Evolutionary conservation across 192 early-diverging fungal species (phyloP).

Genomic region (Pilaira anomala): DNA sequence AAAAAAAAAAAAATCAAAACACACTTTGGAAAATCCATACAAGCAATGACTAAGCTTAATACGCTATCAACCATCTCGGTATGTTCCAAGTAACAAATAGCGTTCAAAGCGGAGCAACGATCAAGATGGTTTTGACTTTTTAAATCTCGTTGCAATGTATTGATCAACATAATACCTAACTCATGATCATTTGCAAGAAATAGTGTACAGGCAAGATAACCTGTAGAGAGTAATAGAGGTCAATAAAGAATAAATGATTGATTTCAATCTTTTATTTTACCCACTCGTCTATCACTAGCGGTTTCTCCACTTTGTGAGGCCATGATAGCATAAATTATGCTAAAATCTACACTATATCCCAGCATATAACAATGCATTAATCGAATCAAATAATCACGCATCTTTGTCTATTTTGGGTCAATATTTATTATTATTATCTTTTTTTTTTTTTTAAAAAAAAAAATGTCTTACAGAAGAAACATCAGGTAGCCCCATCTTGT

Average conservation of each 20-base stretch:
- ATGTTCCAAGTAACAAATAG: slow-evolving; percentile 46
- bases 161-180: slow-evolving; percentile 53
- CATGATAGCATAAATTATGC: slow-evolving; percentile 52
- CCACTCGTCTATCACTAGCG: slow-evolving; percentile 42
- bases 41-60: slow-evolving; percentile 37
- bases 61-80: slow-evolving; percentile 41
- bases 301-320: slow-evolving; percentile 53
- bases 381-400: slow-evolving; percentile 52
- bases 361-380: slow-evolving; percentile 54
- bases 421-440: not conserved
- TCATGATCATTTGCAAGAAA: slow-evolving; percentile 47
- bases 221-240: slow-evolving; percentile 19
- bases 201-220: slow-evolving; percentile 49
- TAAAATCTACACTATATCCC: slow-evolving; percentile 54
- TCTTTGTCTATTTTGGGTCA: slow-evolving; percentile 30
- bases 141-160: slow-evolving; percentile 55
- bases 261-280: slow-evolving; percentile 15
- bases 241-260: not conserved
- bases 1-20: not conserved
- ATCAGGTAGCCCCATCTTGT: slow-evolving; percentile 29
- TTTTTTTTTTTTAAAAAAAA: not conserved
- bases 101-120: slow-evolving; percentile 45
- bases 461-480: slow-evolving; percentile 25
- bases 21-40: slow-evolving; percentile 46
- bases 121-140: slow-evolving; percentile 51